These are phyloP conservation scores for Phaeosphaeria sp. DNA, from an alignment of 2,329 filamentous ascomycete species.

Conservation along the genomic window DNA sequence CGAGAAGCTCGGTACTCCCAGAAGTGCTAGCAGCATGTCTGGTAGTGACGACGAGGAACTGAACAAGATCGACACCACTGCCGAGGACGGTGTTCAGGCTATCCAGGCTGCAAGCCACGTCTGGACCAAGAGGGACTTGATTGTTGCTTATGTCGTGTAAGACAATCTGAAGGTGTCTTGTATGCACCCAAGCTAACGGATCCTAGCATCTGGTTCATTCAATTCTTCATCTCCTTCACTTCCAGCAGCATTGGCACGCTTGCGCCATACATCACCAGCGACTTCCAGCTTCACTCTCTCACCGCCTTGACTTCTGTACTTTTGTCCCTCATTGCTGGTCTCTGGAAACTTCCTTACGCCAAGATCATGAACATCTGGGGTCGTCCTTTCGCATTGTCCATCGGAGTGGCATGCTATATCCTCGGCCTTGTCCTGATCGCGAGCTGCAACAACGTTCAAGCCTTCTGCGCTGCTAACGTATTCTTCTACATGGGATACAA, in stretches of 20 bases:
- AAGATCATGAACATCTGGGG: conserved; percentile 55
- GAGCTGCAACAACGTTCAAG: conserved; percentile 64
- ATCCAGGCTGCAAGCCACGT: conserved; percentile 36
- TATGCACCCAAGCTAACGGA: conserved; percentile 14
- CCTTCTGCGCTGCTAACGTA: conserved; percentile 69
- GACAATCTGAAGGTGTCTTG: conserved; percentile 3
- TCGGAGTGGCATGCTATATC: conserved; percentile 41
- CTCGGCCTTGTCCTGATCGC: conserved; percentile 70
- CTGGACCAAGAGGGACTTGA: conserved; percentile 36
- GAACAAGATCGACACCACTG: conserved; percentile 40
- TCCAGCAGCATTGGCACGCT: conserved; percentile 51
- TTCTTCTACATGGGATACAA: conserved; percentile 70
- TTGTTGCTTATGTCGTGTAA: conserved; percentile 38
- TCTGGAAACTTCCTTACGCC: conserved; percentile 51
- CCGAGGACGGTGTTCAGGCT: conserved; percentile 36
- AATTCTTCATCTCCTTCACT: conserved; percentile 58
- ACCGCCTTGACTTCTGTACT: conserved; percentile 49
- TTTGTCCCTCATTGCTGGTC: conserved; percentile 46
- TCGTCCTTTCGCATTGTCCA: conserved; percentile 44
- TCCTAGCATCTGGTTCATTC: conserved; percentile 45
- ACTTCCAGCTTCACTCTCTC: conserved; percentile 45
- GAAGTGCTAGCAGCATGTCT: conserved; percentile 16
- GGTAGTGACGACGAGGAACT: conserved; percentile 34
- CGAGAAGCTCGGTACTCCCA: conserved; percentile 37
- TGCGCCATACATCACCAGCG: conserved; percentile 50